Evolutionary conservation across 129 eudicot species (phyloP), one percentile per base, ranked within the genome.

Genomic region (Erigeron canadensis): DNA sequence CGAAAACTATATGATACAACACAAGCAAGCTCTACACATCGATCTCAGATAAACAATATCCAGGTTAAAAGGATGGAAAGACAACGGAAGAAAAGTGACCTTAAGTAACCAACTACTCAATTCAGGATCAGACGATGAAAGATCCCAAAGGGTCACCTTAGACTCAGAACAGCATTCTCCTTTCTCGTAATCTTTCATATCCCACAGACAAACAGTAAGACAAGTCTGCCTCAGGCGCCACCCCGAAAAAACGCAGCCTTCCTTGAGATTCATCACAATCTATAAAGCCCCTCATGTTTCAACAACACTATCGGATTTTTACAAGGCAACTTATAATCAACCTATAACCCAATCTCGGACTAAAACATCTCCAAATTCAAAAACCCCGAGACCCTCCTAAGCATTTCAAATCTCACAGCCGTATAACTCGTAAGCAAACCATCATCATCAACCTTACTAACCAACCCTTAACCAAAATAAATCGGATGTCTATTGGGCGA

Each of bases 151-250:
- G 3, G 83, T 81, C 7, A 84, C 85, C 48, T 75, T 68, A 46
- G 74, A 81, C 67, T 74, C 81, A 22, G 51, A 57, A 77, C 60
- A 23, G 85, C 88, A 84, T 64, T 77, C 81, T 12, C 85, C 85
- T 66, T 74, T 66, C 15, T 84, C 83, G 1, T 84, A 84, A 60
- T 84, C 83, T 23, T 59, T 78, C 21, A 84, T 62, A 8, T 60
- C 79, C 88, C 88, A 84, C 83, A 84, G 77, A 15, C 81, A 84
- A 84, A 77, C 80, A 67, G 45, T 77, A 81, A 18, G 65, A 45
- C 2, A 73, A 68, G 4, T 53, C 58, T 1, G 63, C 18, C 7
- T 81, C 81, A 4, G 79, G 81, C 5, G 81, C 74, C 28, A 81
- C 81, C 68, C 74, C 85, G 1, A 84, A 84, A 54, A 77, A 84